Percentiles rank a stretch among this genome's conserved stretches.
Evolutionary conservation across 2,329 filamentous ascomycete species (phyloP).

Genomic region (Penicillium sp.): DNA sequence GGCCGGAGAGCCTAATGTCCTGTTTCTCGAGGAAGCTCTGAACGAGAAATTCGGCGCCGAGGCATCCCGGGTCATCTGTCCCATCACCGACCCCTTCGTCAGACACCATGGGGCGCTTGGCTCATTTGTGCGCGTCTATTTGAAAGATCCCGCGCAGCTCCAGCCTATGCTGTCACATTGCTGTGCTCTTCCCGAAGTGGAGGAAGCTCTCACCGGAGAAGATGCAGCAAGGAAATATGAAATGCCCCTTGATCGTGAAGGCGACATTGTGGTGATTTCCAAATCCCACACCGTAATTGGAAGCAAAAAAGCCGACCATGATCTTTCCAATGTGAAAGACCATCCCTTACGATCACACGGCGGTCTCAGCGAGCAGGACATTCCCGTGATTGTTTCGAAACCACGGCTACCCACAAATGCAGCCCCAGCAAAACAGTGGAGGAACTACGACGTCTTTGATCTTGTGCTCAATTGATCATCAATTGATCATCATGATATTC

Average conservation of each 20-base stretch:
- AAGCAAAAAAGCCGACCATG: slow-evolving; percentile 16
- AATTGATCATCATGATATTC: slow-evolving; percentile 22
- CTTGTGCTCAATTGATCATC: slow-evolving; percentile 35
- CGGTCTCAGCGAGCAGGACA: slow-evolving; percentile 40
- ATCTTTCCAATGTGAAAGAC: slow-evolving; percentile 12
- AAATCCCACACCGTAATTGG: slow-evolving; percentile 40
- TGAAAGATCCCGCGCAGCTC: slow-evolving; percentile 24
- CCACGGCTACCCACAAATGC: slow-evolving; percentile 4
- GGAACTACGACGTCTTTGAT: slow-evolving; percentile 43
- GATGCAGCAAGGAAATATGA: slow-evolving; percentile 37
- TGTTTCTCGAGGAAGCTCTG: slow-evolving; percentile 43
- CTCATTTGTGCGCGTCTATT: slow-evolving; percentile 43
- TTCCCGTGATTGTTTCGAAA: slow-evolving; percentile 38
- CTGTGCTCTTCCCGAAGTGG: slow-evolving; percentile 31
- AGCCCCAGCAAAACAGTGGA: slow-evolving; percentile 27
- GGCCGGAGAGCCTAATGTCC: slow-evolving; percentile 37
- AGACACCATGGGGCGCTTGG: slow-evolving; percentile 46
- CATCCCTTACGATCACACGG: slow-evolving; percentile 41
- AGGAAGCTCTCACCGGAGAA: slow-evolving; percentile 29
- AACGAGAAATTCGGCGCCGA: slow-evolving; percentile 30
- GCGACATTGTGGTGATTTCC: slow-evolving; percentile 42
- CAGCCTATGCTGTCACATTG: slow-evolving; percentile 31
- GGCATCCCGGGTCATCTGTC: slow-evolving; percentile 42
- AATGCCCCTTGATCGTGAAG: slow-evolving; percentile 43
- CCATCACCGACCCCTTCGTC: slow-evolving; percentile 47